A percentile compares a stretch with the other conserved stretches of the same genome.
phyloP scores from a whole-genome alignment of 164 flowering plant species.

The Vitis amurensis region DNA sequence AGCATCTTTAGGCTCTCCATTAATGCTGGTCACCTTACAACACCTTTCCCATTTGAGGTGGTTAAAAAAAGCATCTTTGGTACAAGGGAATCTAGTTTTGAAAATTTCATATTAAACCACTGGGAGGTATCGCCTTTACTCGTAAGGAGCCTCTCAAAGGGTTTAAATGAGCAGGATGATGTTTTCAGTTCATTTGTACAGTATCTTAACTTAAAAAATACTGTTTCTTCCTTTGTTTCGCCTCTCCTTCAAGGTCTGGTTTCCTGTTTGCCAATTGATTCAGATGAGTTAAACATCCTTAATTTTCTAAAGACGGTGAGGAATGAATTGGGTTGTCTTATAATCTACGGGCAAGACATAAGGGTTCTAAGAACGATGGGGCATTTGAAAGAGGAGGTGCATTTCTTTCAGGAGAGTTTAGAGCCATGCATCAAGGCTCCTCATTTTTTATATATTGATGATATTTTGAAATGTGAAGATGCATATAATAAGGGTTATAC shows the following conservation, averaged over 20 bases:
- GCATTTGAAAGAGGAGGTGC: slow-evolving; percentile 42
- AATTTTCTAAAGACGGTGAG: slow-evolving; percentile 48
- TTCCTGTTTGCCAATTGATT: slow-evolving; percentile 70
- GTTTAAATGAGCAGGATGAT: slow-evolving; percentile 17
- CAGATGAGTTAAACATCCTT: slow-evolving; percentile 64
- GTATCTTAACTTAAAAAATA: slow-evolving; percentile 23
- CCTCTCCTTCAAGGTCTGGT: slow-evolving; percentile 40
- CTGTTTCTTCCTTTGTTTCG: slow-evolving; percentile 33
- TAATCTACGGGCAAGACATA: slow-evolving; percentile 65
- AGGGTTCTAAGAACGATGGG: slow-evolving; percentile 53
- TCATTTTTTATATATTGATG: slow-evolving; percentile 18
- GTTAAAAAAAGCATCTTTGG: slow-evolving; percentile 44
- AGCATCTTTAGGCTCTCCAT: slow-evolving; percentile 70
- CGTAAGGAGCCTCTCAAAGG: slow-evolving; percentile 19
- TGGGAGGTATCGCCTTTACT: slow-evolving; percentile 68
- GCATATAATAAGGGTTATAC: slow-evolving; percentile 68
- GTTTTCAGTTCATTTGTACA: slow-evolving; percentile 35
- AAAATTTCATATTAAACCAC: slow-evolving; percentile 39
- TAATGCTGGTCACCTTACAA: slow-evolving; percentile 11
- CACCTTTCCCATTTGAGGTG: slow-evolving; percentile 12
- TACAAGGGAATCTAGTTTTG: slow-evolving; percentile 26
- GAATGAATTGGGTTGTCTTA: slow-evolving; percentile 49
- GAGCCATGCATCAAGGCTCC: slow-evolving; percentile 17
- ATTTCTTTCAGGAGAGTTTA: slow-evolving; percentile 32
- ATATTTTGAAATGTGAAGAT: slow-evolving; percentile 45